Evolutionary conservation across 2,329 filamentous ascomycete genomes (phyloP), one percentile per base, ranked within the genome.

Genomic region (Fusarium pseudoanthophilum): DNA sequence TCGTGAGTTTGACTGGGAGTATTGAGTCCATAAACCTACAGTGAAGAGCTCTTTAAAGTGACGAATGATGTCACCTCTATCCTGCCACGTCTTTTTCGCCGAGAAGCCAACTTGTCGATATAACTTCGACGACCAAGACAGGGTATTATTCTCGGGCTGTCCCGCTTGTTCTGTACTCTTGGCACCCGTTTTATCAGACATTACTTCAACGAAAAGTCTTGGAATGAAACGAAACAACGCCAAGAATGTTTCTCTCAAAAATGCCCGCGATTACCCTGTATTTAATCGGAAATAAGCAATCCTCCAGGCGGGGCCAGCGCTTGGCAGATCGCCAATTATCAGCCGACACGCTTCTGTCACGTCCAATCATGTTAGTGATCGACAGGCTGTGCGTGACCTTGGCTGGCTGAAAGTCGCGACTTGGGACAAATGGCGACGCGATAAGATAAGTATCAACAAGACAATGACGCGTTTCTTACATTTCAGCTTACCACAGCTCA

Each of bases 331-430:
- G 40, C 55, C 30, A 36, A 58, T 58, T 21, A 32, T 48, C 1
- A 13, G 4, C 24, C 11, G 55, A 36, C 55, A 58, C 40, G 18
- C 40, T 49, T 21, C 11, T 20, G 1, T 1, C 4, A 6, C 20
- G 32, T 28, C 55, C 55, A 49, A 49, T 58, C n/a, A 36, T 36
- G 55, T 49, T 28, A 16, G 30, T 49, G 55, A 58, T 58, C 40
- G 30, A 58, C 55, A 28, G 55, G 11, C 40, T 36, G 40, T 49
- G 40, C 14, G n/a, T 6, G 37, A 46, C 10, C 1, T 6, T 58
- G 40, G 51, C 51, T 55, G 51, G 34, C 51, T 53, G 34, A 53
- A 26, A 28, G 20, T 26, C 14, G 14, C 2, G n/a, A 52, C 11
- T 4, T 11, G 18, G 18, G 24, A 28, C 24, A 30, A 42, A 24